Evolutionary conservation across 768 basidiomycete species (phyloP).

Genomic region (Boletus coccyginus): DNA sequence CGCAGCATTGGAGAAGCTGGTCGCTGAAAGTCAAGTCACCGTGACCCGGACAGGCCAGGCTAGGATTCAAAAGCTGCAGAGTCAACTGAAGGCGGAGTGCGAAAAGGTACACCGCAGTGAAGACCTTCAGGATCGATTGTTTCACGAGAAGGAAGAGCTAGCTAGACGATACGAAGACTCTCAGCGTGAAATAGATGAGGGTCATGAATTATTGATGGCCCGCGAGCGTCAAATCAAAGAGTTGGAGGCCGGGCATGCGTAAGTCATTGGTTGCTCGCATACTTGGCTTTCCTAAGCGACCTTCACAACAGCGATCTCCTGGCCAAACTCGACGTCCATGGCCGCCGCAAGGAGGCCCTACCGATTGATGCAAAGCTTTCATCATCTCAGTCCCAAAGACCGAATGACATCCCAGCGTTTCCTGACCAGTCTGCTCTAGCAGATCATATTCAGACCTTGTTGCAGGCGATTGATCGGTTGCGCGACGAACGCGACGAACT

Average conservation of each 20-base stretch:
- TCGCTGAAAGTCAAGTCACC: conserved; percentile 39
- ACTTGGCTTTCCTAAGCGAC: background rate
- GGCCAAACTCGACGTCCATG: conserved; percentile 14
- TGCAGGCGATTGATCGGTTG: conserved; percentile 63
- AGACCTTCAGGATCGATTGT: conserved; percentile 42
- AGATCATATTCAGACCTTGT: conserved; percentile 50
- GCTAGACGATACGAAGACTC: conserved; percentile 42
- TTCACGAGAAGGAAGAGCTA: conserved; percentile 52
- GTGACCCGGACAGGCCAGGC: conserved; percentile 29
- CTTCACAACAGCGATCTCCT: conserved; percentile 18
- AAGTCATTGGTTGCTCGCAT: conserved; percentile 7
- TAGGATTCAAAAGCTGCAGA: conserved; percentile 41
- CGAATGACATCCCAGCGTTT: conserved; percentile 1
- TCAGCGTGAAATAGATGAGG: conserved; percentile 31
- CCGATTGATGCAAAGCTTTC: background rate
- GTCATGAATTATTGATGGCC: conserved; percentile 18
- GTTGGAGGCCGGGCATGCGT: conserved; percentile 27
- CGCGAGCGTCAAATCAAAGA: conserved; percentile 25
- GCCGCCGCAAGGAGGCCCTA: background rate
- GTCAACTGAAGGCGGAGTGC: conserved; percentile 42
- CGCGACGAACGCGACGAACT: conserved; percentile 64
- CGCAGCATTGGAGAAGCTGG: conserved; percentile 49
- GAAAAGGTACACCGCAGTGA: conserved; percentile 41
- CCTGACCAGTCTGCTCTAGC: conserved; percentile 28
- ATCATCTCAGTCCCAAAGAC: background rate